Conservation (phyloP, 1,139 yeast species). For the Diutina siamensis region DNA sequence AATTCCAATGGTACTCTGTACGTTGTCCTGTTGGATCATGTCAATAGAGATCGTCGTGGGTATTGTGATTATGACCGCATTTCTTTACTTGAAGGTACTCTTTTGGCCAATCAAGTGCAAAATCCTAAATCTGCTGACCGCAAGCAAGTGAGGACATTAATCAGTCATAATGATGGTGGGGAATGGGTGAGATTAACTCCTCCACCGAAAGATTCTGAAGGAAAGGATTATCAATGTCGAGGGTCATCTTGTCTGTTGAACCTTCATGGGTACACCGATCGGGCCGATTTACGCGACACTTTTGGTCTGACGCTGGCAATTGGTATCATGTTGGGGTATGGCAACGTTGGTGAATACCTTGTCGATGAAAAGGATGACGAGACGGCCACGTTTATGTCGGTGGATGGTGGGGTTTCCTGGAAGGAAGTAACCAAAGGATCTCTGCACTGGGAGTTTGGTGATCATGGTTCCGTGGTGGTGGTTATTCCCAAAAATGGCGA, state of each 20-base stretch:
- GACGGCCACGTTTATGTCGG: conserved; percentile 62
- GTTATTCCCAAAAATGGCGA: conserved; percentile 47
- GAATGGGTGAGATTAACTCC: conserved; percentile 68
- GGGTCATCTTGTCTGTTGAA: conserved; percentile 57
- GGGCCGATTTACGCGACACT: conserved; percentile 74
- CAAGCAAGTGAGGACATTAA: conserved; percentile 56
- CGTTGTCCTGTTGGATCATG: conserved; percentile 58
- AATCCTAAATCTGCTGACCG: conserved; percentile 29
- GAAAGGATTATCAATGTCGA: conserved; percentile 49
- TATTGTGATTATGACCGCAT: conserved; percentile 84
- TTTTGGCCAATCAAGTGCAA: conserved; percentile 57
- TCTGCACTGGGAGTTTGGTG: conserved; percentile 93
- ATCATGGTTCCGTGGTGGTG: conserved; percentile 79
- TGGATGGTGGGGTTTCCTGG: conserved; percentile 91
- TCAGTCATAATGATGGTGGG: conserved; percentile 88
- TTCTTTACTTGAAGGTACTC: conserved; percentile 81
- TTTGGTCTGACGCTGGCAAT: conserved; percentile 82
- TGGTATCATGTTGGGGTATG: conserved; percentile 79
- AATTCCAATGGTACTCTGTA: conserved; percentile 95
- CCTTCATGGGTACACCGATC: conserved; percentile 84
- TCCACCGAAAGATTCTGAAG: conserved; percentile 53
- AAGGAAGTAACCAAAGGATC: conserved; percentile 61
- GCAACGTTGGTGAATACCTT: conserved; percentile 72
- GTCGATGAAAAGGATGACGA: conserved; percentile 28
- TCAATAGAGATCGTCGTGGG: conserved; percentile 63